These are phyloP conservation scores for Pugionium cornutum DNA, from an alignment of 345 rosid genomes.

Conservation along the genomic window DNA sequence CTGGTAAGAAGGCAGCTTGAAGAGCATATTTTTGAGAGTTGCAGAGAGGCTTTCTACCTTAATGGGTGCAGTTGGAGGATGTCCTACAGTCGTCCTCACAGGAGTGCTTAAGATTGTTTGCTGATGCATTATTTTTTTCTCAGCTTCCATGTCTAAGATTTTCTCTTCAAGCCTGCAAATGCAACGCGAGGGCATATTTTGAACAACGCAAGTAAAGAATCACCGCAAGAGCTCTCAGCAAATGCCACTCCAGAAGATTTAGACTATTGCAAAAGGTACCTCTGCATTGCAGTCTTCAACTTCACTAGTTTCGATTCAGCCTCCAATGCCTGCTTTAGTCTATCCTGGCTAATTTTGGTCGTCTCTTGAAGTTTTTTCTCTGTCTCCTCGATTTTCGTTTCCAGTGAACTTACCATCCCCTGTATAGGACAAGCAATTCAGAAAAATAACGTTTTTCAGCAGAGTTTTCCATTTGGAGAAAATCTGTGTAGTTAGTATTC, in stretches of 20 bases:
- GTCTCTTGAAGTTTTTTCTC: conserved; percentile 89
- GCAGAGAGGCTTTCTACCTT: conserved; percentile 48
- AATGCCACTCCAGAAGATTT: conserved; percentile 5
- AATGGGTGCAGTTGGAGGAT: conserved; percentile 55
- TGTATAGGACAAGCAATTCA: conserved; percentile 42
- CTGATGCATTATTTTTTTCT: conserved; percentile 80
- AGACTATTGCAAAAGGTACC: conserved; percentile 44
- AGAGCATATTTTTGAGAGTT: conserved; percentile 10
- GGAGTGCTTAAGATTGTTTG: conserved; percentile 59
- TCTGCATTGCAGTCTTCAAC: conserved; percentile 90
- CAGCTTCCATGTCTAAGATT: conserved; percentile 77
- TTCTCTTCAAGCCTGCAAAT: conserved; percentile 86
- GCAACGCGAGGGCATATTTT: conserved; percentile 23
- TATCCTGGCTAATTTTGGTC: conserved; percentile 80
- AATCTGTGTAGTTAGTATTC: not conserved
- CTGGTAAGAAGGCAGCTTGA: conserved; percentile 2
- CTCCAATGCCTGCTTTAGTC: conserved; percentile 88
- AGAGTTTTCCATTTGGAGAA: conserved; percentile 2
- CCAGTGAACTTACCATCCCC: conserved; percentile 80
- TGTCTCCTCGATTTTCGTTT: conserved; percentile 83
- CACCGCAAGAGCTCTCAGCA: conserved; percentile 7
- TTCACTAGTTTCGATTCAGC: conserved; percentile 82
- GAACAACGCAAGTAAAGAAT: conserved; percentile 4
- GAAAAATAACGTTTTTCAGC: not conserved
- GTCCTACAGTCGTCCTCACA: conserved; percentile 55